A percentile compares a stretch with the other conserved stretches of the same genome.
Evolutionary conservation across 306 rosid genomes (phyloP).

Genomic region (Betula pendula): DNA sequence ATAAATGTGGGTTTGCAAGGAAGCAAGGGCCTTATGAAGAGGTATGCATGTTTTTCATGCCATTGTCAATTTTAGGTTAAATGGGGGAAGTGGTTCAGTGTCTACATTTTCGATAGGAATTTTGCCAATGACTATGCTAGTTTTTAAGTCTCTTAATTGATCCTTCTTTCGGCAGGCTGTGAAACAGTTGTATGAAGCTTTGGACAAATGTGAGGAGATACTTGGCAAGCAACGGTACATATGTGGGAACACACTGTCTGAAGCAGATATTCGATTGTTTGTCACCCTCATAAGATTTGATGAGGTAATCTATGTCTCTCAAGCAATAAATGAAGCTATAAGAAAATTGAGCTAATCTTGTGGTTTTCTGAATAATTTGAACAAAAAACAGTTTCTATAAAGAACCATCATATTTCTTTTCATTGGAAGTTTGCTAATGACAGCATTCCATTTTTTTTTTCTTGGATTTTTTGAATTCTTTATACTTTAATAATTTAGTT

Average conservation of each 20-base stretch:
- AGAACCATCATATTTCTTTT: neutral
- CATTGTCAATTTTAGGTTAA: neutral
- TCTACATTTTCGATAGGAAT: conserved; percentile 19
- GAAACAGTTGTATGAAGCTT: conserved; percentile 62
- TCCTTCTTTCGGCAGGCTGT: conserved; percentile 63
- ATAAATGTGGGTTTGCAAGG: conserved; percentile 88
- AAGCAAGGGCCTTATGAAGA: conserved; percentile 80
- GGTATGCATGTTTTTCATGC: conserved; percentile 34
- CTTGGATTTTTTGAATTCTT: neutral
- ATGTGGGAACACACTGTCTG: conserved; percentile 73
- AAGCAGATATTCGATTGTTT: conserved; percentile 89
- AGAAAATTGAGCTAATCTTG: conserved; percentile 5
- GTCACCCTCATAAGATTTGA: conserved; percentile 96
- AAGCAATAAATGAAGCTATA: conserved; percentile 2
- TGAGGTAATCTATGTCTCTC: conserved; percentile 55
- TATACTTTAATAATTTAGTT: neutral
- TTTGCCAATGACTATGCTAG: neutral
- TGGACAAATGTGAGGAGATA: conserved; percentile 82
- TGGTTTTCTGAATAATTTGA: neutral
- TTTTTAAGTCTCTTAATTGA: conserved; percentile 20
- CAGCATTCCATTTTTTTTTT: neutral
- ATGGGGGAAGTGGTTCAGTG: neutral
- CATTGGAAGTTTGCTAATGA: neutral
- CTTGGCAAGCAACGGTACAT: conserved; percentile 78
- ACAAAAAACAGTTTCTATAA: neutral